Evolutionary conservation across 2,329 filamentous ascomycete species (phyloP).

Genomic region (Aschersonia sp.): DNA sequence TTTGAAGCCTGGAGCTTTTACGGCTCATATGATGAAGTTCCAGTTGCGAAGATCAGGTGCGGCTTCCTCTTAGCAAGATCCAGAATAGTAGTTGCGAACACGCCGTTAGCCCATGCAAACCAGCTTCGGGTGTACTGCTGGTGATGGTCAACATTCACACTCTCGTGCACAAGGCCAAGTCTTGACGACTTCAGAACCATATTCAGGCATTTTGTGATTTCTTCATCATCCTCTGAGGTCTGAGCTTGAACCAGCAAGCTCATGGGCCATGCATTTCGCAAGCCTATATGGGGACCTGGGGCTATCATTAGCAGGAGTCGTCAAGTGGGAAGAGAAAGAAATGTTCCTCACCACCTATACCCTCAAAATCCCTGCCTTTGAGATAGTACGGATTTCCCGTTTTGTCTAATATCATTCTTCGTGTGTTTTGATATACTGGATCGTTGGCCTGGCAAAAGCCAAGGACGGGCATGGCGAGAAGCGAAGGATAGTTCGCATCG

Average conservation of each 20-base stretch:
- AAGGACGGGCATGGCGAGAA: constrained; percentile 64
- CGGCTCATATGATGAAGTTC: constrained; percentile 42
- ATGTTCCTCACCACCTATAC: constrained; percentile 63
- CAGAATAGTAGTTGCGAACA: constrained; percentile 84
- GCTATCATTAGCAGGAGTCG: constrained; percentile 4
- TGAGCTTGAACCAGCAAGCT: constrained; percentile 81
- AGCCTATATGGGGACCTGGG: constrained; percentile 53
- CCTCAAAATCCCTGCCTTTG: constrained; percentile 59
- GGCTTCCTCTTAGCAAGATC: constrained; percentile 83
- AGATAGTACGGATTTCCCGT: constrained; percentile 81
- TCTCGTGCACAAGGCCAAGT: constrained; percentile 81
- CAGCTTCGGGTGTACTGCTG: constrained; percentile 71
- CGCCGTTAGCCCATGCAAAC: constrained; percentile 97
- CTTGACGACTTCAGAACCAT: constrained; percentile 61
- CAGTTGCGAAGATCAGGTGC: constrained; percentile 64
- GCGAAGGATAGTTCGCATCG: constrained; percentile 73
- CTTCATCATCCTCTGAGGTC: constrained; percentile 69
- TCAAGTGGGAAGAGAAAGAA: background rate
- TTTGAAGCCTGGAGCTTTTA: constrained; percentile 8
- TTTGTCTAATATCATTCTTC: constrained; percentile 60
- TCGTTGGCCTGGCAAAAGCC: constrained; percentile 57
- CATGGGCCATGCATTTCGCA: constrained; percentile 95
- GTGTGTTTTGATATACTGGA: constrained; percentile 71
- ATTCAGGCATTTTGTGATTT: constrained; percentile 61
- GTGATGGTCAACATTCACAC: constrained; percentile 60